Base-by-base conservation (phyloP, 495 filamentous ascomycete genomes). In the Pseudomonodictys pantanalensis region DNA sequence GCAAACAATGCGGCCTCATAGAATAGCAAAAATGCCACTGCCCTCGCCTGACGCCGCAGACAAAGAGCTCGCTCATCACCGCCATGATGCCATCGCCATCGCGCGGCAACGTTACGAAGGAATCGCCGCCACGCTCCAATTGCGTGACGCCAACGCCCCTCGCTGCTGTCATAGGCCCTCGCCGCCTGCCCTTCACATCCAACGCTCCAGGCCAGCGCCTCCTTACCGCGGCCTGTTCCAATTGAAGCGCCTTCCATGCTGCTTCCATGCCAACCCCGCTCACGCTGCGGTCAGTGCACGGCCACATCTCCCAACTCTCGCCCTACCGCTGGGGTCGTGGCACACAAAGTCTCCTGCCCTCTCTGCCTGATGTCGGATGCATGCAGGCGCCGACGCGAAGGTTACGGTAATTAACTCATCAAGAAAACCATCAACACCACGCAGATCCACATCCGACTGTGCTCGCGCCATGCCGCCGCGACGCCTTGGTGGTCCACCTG, bases 251-350 rank as follows among this genome's bases (percentile, higher is more conserved):
- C 43, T 46, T 46, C 43, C 43, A 46, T 28, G 43, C 43, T 46
- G 11, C 24, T 46, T 46, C 50, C 50, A 52, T 10, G 30, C 30
- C 50, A 26, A 17, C 50, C 29, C 26, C 18, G 23, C 17, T 38
- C 50, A 9, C 12, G 38, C 18, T 41, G 26, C 33, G 18, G 29
- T n/a, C 20, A n/a, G 30, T 10, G 26, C 11, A 17, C 20, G 41
- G 17, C 42, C 53, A 32, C 10, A 28, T 41, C 53, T 42, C 33
- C 52, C 24, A 12, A 7, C 20, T 23, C 50, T 53, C 20, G 50
- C 50, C 50, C 50, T 41, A 42, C 50, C 35, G 50, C 50, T 53
- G 50, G 33, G 50, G 26, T 42, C 50, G 49, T 32, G 46, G 24
- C 46, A 17, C 49, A 22, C 29, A 18, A 32, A 20, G 20, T 22